Conservation (phyloP, 2,329 filamentous ascomycete genomes). For the Aspergillus sclerotialis region DNA sequence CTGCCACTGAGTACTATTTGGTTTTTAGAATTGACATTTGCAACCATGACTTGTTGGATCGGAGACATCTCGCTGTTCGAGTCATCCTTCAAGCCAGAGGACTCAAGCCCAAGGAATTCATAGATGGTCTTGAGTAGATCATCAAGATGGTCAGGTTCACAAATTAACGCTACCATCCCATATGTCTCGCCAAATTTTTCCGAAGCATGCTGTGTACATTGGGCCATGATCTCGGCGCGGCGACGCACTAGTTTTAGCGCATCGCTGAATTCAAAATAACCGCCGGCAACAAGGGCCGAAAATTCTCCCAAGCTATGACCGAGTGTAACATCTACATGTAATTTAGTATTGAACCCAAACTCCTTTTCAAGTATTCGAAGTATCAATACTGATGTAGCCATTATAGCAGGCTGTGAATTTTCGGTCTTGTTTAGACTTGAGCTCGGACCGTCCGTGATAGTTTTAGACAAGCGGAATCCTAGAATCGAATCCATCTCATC, state of each 20-base stretch:
- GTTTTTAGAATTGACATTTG: slow-evolving; percentile 92
- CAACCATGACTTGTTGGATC: slow-evolving; percentile 81
- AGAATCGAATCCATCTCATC: slow-evolving; percentile 79
- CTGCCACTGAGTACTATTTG: slow-evolving; percentile 91
- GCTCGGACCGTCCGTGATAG: slow-evolving; percentile 76
- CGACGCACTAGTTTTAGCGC: slow-evolving; percentile 68
- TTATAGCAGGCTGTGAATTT: slow-evolving; percentile 90
- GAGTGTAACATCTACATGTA: slow-evolving; percentile 72
- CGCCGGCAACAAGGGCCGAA: slow-evolving; percentile 77
- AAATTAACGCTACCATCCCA: slow-evolving; percentile 90
- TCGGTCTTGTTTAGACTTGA: slow-evolving; percentile 70
- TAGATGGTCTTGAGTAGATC: slow-evolving; percentile 65
- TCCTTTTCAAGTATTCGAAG: slow-evolving; percentile 79
- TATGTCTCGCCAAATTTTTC: slow-evolving; percentile 70
- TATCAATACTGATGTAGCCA: slow-evolving; percentile 88
- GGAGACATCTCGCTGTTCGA: slow-evolving; percentile 62
- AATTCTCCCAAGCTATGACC: slow-evolving; percentile 94
- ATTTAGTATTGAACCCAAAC: slow-evolving; percentile 65
- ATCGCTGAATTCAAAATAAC: slow-evolving; percentile 70
- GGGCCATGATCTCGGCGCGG: slow-evolving; percentile 76
- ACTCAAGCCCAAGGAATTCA: slow-evolving; percentile 67
- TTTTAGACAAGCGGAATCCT: slow-evolving; percentile 64
- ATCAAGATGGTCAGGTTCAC: slow-evolving; percentile 69
- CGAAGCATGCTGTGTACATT: slow-evolving; percentile 61
- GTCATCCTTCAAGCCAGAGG: slow-evolving; percentile 60